phyloP scores from a whole-genome alignment of 2,329 filamentous ascomycete genomes.

The Incumbomyces lentus region DNA sequence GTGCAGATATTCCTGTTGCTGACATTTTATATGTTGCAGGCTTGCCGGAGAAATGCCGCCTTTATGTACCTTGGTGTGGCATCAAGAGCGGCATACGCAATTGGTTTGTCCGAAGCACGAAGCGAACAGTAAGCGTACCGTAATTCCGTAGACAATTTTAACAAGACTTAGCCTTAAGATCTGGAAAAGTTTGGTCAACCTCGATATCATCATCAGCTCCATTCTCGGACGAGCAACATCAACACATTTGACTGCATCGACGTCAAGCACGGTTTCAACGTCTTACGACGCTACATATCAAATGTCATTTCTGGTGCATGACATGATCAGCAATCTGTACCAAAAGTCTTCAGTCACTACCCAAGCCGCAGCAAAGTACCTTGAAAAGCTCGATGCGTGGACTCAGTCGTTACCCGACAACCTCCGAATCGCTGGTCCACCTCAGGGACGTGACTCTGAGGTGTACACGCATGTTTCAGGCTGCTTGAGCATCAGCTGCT shows the following conservation, averaged over 20 bases:
- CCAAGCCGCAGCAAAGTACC: constrained; percentile 18
- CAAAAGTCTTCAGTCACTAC: constrained; percentile 29
- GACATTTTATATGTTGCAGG: constrained; percentile 50
- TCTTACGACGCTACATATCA: constrained; percentile 19
- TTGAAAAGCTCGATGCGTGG: constrained; percentile 37
- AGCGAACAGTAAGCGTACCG: constrained; percentile 23
- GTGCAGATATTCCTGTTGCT: constrained; percentile 45
- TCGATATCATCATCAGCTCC: constrained; percentile 40
- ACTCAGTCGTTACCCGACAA: constrained; percentile 33
- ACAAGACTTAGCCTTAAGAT: constrained; percentile 28
- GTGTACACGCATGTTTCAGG: constrained; percentile 32
- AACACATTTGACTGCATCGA: constrained; percentile 24
- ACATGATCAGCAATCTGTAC: constrained; percentile 32
- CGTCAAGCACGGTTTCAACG: constrained; percentile 19
- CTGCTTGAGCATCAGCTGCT: constrained; percentile 46
- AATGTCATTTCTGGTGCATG: constrained; percentile 36
- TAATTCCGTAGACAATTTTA: constrained; percentile 3
- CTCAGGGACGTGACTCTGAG: constrained; percentile 16
- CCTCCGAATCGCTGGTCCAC: constrained; percentile 22
- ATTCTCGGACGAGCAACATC: constrained; percentile 38
- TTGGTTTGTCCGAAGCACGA: constrained; percentile 41
- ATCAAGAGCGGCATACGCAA: constrained; percentile 44
- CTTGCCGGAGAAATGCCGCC: constrained; percentile 49
- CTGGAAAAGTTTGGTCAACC: constrained; percentile 39
- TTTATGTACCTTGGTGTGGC: constrained; percentile 56